Conservation (phyloP, 176 grass and related monocot species). For the Miscanthus lutarioriparius region DNA sequence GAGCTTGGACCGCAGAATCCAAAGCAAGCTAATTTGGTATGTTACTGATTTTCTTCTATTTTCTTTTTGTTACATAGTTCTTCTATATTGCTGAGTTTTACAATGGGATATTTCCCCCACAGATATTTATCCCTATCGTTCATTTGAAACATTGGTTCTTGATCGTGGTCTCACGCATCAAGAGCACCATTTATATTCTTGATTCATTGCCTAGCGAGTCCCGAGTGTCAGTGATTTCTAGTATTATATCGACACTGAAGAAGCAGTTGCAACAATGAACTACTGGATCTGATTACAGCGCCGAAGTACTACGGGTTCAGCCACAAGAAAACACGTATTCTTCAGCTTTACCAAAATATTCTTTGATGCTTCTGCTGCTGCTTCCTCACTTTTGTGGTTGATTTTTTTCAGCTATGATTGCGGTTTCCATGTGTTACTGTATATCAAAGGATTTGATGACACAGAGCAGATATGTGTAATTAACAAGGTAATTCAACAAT, state of each 20-base stretch:
- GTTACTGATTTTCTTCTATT: neutral
- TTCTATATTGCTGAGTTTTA: neutral
- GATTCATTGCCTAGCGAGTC: no score
- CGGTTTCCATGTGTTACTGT: neutral
- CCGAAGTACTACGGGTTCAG: no score
- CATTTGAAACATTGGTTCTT: no score
- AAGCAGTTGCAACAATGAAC: no score
- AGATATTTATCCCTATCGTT: neutral
- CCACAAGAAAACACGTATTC: no score
- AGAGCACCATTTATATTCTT: no score
- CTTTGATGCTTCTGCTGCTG: neutral
- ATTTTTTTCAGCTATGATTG: neutral
- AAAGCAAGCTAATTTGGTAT: neutral
- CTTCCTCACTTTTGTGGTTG: neutral
- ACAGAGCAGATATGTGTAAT: neutral
- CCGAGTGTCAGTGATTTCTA: no score
- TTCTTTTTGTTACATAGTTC: neutral
- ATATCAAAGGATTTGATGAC: neutral
- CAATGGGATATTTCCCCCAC: neutral
- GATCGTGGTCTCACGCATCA: no score
- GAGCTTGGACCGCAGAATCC: no score
- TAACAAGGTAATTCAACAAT: no score
- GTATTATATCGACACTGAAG: no score
- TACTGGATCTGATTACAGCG: no score
- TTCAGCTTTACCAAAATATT: neutral